Percentiles rank a stretch among this genome's conserved stretches.
Evolutionary conservation across 1,284 basidiomycete genomes (phyloP).

Genomic region (Leucocoprinus gongylophorus): DNA sequence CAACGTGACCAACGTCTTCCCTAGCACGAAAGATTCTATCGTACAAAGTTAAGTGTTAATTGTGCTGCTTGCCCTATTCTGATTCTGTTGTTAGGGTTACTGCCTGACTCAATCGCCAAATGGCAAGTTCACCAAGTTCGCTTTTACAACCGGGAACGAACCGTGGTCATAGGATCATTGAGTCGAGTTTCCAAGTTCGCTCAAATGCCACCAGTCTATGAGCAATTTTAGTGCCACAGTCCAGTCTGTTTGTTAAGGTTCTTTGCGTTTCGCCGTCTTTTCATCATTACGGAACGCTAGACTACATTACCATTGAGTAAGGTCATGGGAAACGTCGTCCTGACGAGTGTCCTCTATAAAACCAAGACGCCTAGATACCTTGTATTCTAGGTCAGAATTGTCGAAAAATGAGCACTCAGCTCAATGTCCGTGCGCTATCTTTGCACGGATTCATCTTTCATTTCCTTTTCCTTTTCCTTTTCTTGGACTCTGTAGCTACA

Average conservation of each 20-base stretch:
- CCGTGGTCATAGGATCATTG: background rate
- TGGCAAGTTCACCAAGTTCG: background rate
- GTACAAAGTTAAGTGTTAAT: constrained; percentile 9
- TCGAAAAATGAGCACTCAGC: no score
- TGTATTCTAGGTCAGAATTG: no score
- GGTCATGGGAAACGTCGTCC: background rate
- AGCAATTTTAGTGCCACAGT: background rate
- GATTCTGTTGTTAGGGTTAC: constrained; percentile 2
- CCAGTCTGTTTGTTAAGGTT: background rate
- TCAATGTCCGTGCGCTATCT: no score
- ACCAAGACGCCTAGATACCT: no score
- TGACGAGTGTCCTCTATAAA: background rate
- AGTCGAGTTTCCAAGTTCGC: no score
- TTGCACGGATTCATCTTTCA: no score
- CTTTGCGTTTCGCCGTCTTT: background rate
- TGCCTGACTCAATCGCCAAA: background rate
- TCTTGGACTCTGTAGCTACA: no score
- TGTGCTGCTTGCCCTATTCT: constrained; percentile 6
- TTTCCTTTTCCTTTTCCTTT: no score
- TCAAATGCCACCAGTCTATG: background rate
- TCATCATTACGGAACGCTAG: background rate
- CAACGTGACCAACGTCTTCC: constrained; percentile 20
- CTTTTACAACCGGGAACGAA: background rate
- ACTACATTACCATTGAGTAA: background rate
- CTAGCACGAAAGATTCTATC: constrained; percentile 1